phyloP scores from a whole-genome alignment of 768 basidiomycete genomes.

The Boletus pseudopeckii region DNA sequence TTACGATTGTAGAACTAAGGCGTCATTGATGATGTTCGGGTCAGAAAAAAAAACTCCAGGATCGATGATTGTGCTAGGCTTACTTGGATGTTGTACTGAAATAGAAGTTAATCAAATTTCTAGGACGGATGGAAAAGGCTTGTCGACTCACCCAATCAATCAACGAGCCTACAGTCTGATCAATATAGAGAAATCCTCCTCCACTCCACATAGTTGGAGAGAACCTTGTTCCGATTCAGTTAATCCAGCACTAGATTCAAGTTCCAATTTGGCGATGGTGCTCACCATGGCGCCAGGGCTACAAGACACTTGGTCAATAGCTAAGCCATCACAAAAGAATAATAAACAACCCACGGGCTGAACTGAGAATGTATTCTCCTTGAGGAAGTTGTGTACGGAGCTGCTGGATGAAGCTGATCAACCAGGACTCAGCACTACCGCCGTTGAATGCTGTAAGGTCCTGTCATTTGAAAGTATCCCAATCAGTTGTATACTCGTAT shows the following conservation, averaged over 20 bases:
- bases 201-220: conserved; percentile 17
- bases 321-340: not conserved
- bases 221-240: conserved; percentile 9
- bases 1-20: conserved; percentile 29
- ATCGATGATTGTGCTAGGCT: not conserved
- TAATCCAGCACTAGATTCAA: not conserved
- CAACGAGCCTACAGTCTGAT: conserved; percentile 37
- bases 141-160: conserved; percentile 41
- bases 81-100: conserved; percentile 39
- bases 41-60: not conserved
- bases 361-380: too few relatives aligned
- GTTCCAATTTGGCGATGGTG: not conserved
- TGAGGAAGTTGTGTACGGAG: too few relatives aligned
- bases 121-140: too few relatives aligned
- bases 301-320: not conserved
- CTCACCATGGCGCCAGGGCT: conserved; percentile 22
- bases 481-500: not conserved
- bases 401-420: conserved; percentile 21
- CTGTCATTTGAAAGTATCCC: conserved; percentile 4
- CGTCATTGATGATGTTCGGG: not conserved
- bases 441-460: conserved; percentile 32
- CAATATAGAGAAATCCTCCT: conserved; percentile 36
- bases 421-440: conserved; percentile 34
- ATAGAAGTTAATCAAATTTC: not conserved
- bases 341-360: not conserved